phyloP scores from a whole-genome alignment of 1,284 basidiomycete genomes.

The Austropuccinia psidii region DNA sequence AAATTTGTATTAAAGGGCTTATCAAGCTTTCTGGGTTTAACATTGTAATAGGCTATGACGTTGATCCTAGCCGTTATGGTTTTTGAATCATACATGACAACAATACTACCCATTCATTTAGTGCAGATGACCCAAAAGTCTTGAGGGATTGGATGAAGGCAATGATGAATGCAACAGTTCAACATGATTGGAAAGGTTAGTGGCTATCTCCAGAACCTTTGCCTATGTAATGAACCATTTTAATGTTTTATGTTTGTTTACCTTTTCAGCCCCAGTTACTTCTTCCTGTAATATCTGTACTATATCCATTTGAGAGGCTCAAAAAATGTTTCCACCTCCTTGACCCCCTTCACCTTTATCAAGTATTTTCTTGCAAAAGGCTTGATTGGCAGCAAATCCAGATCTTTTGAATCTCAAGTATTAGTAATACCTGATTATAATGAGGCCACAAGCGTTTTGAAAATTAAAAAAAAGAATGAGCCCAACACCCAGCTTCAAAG shows the following conservation, averaged over 20 bases:
- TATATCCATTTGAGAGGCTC: slow-evolving; percentile 86
- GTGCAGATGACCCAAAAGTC: slow-evolving; percentile 71
- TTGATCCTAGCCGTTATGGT: slow-evolving; percentile 84
- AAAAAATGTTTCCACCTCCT: slow-evolving; percentile 89
- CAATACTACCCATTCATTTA: slow-evolving; percentile 84
- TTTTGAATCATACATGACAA: slow-evolving; percentile 88
- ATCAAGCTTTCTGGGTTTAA: slow-evolving; percentile 87
- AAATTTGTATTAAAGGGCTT: slow-evolving; percentile 90
- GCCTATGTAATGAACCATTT: too few species aligned
- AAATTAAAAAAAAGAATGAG: too few species aligned
- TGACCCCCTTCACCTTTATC: slow-evolving; percentile 84
- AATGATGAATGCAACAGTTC: slow-evolving; percentile 97
- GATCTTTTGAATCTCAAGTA: slow-evolving; percentile 85
- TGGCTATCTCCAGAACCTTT: too few species aligned
- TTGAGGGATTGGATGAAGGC: slow-evolving; percentile 99
- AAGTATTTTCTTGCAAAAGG: slow-evolving; percentile 80
- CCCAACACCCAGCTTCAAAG: too few species aligned
- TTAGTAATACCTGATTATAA: too few species aligned
- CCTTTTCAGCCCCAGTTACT: slow-evolving; percentile 85
- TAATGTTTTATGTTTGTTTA: slow-evolving; percentile 46
- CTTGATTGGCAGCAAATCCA: slow-evolving; percentile 75
- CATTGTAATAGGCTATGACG: slow-evolving; percentile 83
- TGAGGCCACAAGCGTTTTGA: too few species aligned
- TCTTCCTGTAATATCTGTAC: slow-evolving; percentile 96
- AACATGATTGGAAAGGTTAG: slow-evolving; percentile 77